These are phyloP conservation scores for Gossypium herbaceum DNA, from an alignment of 345 rosid species.

Conservation along the genomic window DNA sequence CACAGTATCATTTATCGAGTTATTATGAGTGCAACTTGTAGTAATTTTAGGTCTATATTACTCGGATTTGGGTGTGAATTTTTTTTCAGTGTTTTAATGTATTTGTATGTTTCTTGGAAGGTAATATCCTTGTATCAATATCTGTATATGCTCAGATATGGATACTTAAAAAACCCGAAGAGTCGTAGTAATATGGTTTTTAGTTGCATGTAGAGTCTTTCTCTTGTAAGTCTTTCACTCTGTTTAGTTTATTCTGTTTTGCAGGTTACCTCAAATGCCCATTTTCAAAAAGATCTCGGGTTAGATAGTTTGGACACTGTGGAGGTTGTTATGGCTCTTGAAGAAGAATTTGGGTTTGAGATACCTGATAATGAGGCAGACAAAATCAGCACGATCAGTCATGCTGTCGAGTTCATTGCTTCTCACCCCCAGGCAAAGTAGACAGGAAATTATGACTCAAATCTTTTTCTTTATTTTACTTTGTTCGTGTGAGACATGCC, in stretches of 20 bases:
- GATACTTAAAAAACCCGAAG: no score
- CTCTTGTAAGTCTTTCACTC: not conserved
- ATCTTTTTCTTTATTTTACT: not conserved
- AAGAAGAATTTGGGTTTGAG: constrained; percentile 5
- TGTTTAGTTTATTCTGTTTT: not conserved
- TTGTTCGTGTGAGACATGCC: not conserved
- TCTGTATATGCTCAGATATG: not conserved
- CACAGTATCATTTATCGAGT: not conserved
- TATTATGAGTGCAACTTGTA: not conserved
- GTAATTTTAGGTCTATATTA: not conserved
- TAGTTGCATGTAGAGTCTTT: not conserved
- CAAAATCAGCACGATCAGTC: not conserved
- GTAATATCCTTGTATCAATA: not conserved
- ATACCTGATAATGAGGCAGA: constrained; percentile 3
- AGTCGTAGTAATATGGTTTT: not conserved
- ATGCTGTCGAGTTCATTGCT: constrained; percentile 3
- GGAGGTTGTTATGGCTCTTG: not conserved
- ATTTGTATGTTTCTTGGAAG: not conserved
- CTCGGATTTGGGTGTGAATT: not conserved
- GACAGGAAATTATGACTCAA: not conserved
- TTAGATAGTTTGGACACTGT: constrained; percentile 2
- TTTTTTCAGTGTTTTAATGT: not conserved
- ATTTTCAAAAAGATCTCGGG: not conserved
- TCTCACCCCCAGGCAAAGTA: not conserved
- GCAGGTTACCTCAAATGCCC: not conserved